Conservation (phyloP, 805 yeast species). For the Candida boidinii region DNA sequence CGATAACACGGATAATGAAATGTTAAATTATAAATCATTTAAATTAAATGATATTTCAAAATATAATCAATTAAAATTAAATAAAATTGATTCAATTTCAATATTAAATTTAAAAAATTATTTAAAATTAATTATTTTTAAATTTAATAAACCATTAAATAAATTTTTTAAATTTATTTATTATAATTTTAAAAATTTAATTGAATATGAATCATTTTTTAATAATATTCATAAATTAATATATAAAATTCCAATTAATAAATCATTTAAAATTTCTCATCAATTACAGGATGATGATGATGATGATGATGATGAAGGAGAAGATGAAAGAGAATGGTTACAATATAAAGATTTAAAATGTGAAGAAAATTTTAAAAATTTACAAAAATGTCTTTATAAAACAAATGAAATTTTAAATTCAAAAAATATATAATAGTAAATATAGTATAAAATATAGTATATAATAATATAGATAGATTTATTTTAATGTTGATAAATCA, state of each 20-base stretch:
- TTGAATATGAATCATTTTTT: no score
- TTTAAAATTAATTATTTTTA: no score
- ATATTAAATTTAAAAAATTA: background rate
- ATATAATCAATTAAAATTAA: background rate
- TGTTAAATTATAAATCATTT: background rate
- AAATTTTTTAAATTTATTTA: no score
- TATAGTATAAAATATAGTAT: background rate
- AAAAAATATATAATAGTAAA: background rate
- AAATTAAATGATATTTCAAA: background rate
- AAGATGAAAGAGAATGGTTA: background rate
- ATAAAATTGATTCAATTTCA: background rate
- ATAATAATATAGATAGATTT: background rate
- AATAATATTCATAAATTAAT: no score
- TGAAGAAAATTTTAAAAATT: background rate
- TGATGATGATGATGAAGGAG: background rate
- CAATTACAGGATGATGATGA: background rate
- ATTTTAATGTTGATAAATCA: slow-evolving; percentile 22
- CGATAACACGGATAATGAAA: background rate
- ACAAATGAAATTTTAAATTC: background rate
- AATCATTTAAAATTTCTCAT: background rate
- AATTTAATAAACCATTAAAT: no score
- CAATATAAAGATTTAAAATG: background rate
- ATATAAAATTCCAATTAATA: background rate
- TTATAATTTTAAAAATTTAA: no score
- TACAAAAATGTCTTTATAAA: background rate